phyloP scores from a whole-genome alignment of 176 grass and related monocot genomes.

The Pharus latifolius region DNA sequence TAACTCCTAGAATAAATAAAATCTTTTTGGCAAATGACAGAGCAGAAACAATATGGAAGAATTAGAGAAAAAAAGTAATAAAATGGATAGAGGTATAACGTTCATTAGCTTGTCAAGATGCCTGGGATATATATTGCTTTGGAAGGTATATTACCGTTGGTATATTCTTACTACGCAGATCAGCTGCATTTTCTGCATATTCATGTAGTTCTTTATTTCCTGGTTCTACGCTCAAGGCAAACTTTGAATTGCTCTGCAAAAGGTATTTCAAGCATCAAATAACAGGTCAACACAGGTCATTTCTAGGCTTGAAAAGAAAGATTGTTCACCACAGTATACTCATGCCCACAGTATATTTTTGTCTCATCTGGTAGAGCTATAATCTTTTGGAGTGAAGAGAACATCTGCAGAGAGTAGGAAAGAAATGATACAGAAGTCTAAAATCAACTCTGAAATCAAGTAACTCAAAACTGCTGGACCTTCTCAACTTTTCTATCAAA shows the following conservation, averaged over 20 bases:
- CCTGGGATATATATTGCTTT: not conserved
- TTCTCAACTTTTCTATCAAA: not conserved
- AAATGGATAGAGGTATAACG: not conserved
- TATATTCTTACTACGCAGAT: conserved; percentile 63
- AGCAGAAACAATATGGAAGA: not conserved
- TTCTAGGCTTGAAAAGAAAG: conserved; percentile 2
- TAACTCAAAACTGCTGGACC: not conserved
- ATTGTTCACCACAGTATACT: conserved; percentile 81
- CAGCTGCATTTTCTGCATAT: conserved; percentile 61
- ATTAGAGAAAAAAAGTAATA: conserved; percentile 4
- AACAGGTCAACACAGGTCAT: not conserved
- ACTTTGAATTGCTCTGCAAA: conserved; percentile 82
- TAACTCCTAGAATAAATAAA: not conserved
- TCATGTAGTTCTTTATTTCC: conserved; percentile 82
- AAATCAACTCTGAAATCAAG: too few relatives aligned
- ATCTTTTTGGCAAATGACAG: not conserved
- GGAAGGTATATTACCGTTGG: conserved; percentile 62
- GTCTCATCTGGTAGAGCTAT: conserved; percentile 77
- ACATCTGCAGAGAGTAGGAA: conserved; percentile 57
- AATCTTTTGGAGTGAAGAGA: conserved; percentile 77
- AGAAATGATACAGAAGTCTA: not conserved
- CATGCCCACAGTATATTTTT: conserved; percentile 88
- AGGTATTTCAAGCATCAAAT: conserved; percentile 19
- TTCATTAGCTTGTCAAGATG: not conserved
- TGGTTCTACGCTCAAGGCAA: conserved; percentile 87